These are phyloP conservation scores for Zygosaccharomyces sapae DNA, from an alignment of 1,139 yeast species.

Conservation along the genomic window DNA sequence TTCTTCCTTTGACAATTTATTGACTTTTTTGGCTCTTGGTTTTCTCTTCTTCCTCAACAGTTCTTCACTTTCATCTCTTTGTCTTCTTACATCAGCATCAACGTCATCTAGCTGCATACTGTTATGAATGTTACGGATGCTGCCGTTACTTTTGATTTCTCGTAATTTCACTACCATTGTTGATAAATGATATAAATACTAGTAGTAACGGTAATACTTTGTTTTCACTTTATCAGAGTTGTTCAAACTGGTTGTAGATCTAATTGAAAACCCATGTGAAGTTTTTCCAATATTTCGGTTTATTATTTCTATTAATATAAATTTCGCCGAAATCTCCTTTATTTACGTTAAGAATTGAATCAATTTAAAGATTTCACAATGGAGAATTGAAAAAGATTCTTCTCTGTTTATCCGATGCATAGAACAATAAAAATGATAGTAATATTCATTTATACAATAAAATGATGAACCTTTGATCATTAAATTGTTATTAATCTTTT, in stretches of 20 bases:
- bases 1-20: conserved; percentile 37
- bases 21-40: conserved; percentile 21
- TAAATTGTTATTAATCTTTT: too few species aligned
- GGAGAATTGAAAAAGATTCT: too few species aligned
- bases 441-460: too few species aligned
- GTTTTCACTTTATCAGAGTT: neutral
- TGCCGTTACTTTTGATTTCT: neutral
- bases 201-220: neutral
- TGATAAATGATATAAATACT: too few species aligned
- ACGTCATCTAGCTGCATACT: neutral
- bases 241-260: neutral
- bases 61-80: conserved; percentile 3
- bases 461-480: too few species aligned
- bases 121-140: neutral
- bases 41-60: conserved; percentile 18
- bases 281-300: neutral
- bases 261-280: neutral
- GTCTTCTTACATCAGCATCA: neutral
- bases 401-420: too few species aligned
- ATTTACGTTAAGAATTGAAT: neutral
- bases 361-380: neutral
- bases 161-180: neutral
- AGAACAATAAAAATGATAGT: too few species aligned
- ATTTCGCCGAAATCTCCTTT: neutral
- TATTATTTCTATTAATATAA: too few species aligned